Conservation (phyloP, 106 monocot species). For the Ottelia alismoides region DNA sequence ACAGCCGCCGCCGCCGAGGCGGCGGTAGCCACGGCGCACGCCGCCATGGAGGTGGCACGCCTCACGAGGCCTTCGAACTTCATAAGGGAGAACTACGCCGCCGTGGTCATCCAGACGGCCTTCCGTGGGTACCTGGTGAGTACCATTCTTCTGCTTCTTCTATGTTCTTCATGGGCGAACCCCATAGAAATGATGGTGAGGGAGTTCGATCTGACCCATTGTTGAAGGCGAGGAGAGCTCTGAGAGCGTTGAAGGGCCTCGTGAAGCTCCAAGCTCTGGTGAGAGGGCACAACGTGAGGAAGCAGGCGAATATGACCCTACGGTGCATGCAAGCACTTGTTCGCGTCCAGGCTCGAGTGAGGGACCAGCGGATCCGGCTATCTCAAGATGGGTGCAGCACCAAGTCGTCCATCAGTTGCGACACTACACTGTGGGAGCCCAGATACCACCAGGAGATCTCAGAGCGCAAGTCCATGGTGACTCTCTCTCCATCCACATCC, state of each 20-base stretch:
- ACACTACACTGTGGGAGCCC: no score
- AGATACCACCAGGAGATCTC: no score
- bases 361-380: constrained; percentile 56
- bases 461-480: constrained; percentile 2
- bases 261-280: constrained; percentile 93
- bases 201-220: not conserved
- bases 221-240: constrained; percentile 54
- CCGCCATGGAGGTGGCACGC: constrained; percentile 55
- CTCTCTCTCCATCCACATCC: constrained; percentile 31
- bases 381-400: constrained; percentile 31
- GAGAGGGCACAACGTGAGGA: constrained; percentile 81
- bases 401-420: constrained; percentile 58
- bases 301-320: constrained; percentile 86
- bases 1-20: no score
- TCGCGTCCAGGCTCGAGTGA: constrained; percentile 53
- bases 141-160: not conserved
- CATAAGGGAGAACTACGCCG: constrained; percentile 44
- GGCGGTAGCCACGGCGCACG: constrained; percentile 61
- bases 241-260: constrained; percentile 64
- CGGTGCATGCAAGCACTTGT: constrained; percentile 85
- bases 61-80: constrained; percentile 36
- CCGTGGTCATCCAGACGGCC: constrained; percentile 56
- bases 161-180: no score
- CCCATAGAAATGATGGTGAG: no score
- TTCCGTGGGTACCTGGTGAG: constrained; percentile 74